These are phyloP conservation scores for Alternaria triticina DNA, from an alignment of 2,329 filamentous ascomycete genomes.

Conservation along the genomic window DNA sequence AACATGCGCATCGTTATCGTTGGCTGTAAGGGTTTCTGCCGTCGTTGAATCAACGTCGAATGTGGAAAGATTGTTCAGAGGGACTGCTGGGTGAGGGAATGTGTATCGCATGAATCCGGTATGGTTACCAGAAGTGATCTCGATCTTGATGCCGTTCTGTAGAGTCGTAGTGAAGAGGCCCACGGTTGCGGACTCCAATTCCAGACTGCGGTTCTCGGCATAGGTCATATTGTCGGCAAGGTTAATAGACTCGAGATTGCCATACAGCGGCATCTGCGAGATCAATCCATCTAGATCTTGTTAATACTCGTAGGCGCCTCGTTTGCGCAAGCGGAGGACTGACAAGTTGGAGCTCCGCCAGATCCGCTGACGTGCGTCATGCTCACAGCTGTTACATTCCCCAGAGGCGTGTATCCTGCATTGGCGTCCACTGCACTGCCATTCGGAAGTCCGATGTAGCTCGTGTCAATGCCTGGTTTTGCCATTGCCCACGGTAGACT, in stretches of 20 bases:
- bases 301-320: neutral
- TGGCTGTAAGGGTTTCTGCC: neutral
- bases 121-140: constrained; percentile 27
- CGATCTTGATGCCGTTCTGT: constrained; percentile 33
- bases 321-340: neutral
- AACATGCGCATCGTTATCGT: constrained; percentile 39
- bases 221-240: constrained; percentile 43
- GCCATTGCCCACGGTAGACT: constrained; percentile 35
- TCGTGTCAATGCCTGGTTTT: constrained; percentile 37
- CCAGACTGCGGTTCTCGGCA: constrained; percentile 28
- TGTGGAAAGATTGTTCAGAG: neutral
- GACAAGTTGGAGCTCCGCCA: constrained; percentile 20
- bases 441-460: constrained; percentile 21
- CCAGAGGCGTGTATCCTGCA: constrained; percentile 40
- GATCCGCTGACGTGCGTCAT: constrained; percentile 37
- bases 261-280: constrained; percentile 40
- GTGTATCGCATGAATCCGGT: constrained; percentile 33
- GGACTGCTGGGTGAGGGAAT: constrained; percentile 23
- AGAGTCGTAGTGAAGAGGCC: constrained; percentile 33
- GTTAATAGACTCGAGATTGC: constrained; percentile 45
- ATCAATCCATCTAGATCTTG: constrained; percentile 29
- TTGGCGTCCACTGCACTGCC: constrained; percentile 23
- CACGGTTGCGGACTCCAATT: constrained; percentile 26
- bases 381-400: constrained; percentile 36
- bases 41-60: neutral